These are phyloP conservation scores for Wickerhamomyces subpelliculosus DNA, from an alignment of 805 yeast species.

Conservation along the genomic window DNA sequence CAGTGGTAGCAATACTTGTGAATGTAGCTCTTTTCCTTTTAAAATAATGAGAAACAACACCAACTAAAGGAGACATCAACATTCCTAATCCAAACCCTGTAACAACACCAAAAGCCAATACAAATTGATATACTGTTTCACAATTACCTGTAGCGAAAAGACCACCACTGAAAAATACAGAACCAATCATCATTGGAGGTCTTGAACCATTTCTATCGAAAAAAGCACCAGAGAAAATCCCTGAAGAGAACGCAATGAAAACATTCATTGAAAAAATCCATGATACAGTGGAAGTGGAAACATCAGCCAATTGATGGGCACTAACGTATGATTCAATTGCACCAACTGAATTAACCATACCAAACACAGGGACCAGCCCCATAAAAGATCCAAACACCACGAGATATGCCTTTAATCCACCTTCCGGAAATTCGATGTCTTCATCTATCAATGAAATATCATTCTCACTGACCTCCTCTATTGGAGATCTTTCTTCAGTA, in stretches of 20 bases:
- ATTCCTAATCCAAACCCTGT: slow-evolving; percentile 54
- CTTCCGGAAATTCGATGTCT: slow-evolving; percentile 42
- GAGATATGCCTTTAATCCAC: slow-evolving; percentile 49
- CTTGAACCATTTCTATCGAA: slow-evolving; percentile 49
- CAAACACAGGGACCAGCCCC: slow-evolving; percentile 49
- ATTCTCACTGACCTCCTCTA: too few relatives aligned
- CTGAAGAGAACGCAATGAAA: slow-evolving; percentile 39
- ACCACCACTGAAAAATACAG: slow-evolving; percentile 37
- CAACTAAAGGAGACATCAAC: slow-evolving; percentile 49
- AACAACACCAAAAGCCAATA: slow-evolving; percentile 46
- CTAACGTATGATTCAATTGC: slow-evolving; percentile 56
- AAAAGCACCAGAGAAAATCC: slow-evolving; percentile 50
- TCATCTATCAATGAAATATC: too few relatives aligned
- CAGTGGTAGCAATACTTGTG: slow-evolving; percentile 38
- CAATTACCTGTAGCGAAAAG: slow-evolving; percentile 47
- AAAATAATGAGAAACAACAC: slow-evolving; percentile 63
- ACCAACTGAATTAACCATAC: slow-evolving; percentile 52
- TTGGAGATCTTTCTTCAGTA: too few relatives aligned
- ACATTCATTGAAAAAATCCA: slow-evolving; percentile 61
- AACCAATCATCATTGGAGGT: slow-evolving; percentile 33
- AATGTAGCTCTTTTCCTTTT: slow-evolving; percentile 49
- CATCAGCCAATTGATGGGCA: slow-evolving; percentile 42
- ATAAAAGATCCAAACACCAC: slow-evolving; percentile 53
- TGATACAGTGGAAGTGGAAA: slow-evolving; percentile 41
- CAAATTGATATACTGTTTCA: slow-evolving; percentile 48